Base-by-base conservation (phyloP, 2,329 filamentous ascomycete species). In the Aspergillus carbonarius region DNA sequence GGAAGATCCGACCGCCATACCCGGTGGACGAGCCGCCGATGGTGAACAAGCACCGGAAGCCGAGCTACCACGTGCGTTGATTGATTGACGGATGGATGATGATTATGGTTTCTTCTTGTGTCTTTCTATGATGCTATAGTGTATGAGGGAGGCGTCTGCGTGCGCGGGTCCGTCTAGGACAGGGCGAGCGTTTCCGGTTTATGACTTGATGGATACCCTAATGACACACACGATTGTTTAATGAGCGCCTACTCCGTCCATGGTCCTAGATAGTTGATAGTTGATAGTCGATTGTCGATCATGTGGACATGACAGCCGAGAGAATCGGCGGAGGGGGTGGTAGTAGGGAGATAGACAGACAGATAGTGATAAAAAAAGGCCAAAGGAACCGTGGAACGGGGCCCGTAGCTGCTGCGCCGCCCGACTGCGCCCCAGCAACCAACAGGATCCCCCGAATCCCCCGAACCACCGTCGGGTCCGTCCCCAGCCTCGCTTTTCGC, bases 31-130 rank as follows among this genome's bases (percentile, higher is more conserved):
- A 89, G 25, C 88, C 89, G 27, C 93, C 93, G 3, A 81, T 85
- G 6, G 92, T 96, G 7, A 96, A 96, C 68, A 90, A 92, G 83
- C 87, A 89, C 46, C 86, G 88, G 66, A 97, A 97, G 74, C 93
- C 93, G 1, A 88, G 90, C 50, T 91, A 88, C 66, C 82, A 80
- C 57, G 78, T 81, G 44, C 77, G 82, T 61, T 83, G 65, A 78
- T 23, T 23, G 23, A 23, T 61, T 83, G 65, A 78, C 5, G 3
- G 23, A 23, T 17, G n/a, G 37, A 20, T 9, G 37, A 32, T 58
- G 32, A 34, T 55, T 32, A 49, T 58, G 35, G 39, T 57, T 51
- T 53, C 55, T 59, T 54, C 40, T 48, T 49, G 20, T 57, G 57
- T 40, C 46, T 48, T 15, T 59, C 52, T 67, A 57, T 63, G 50